phyloP scores from a whole-genome alignment of 495 filamentous ascomycete species.

The Daldinia grandis region DNA sequence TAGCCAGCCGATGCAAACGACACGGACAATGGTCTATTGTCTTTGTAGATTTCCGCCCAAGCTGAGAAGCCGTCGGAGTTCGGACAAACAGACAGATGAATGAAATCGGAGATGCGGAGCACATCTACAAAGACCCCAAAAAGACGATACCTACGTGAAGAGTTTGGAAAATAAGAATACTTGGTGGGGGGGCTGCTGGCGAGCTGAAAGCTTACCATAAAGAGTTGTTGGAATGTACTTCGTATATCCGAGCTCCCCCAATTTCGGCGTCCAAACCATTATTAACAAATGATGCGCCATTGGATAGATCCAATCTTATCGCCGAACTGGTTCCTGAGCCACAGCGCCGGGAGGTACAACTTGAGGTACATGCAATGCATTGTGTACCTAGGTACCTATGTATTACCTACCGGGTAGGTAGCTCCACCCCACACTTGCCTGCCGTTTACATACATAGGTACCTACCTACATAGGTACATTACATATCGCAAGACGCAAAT shows the following conservation, averaged over 20 bases:
- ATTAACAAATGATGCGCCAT: conserved; percentile 21
- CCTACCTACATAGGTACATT: too few species aligned
- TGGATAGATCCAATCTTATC: conserved; percentile 32
- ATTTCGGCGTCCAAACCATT: conserved; percentile 16
- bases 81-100: conserved; percentile 31
- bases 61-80: conserved; percentile 21
- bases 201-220: not conserved
- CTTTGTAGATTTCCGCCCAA: not conserved
- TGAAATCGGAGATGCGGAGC: conserved; percentile 33
- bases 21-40: not conserved
- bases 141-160: not conserved
- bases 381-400: not conserved
- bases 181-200: not conserved
- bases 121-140: conserved; percentile 3
- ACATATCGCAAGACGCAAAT: not conserved
- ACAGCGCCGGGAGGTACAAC: not conserved
- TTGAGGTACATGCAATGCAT: conserved; percentile 1
- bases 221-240: not conserved
- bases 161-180: too few species aligned
- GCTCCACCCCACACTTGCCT: not conserved
- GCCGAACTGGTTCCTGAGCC: conserved; percentile 26
- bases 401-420: not conserved
- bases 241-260: not conserved
- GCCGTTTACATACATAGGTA: not conserved
- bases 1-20: conserved; percentile 36